These are phyloP conservation scores for Trichoderma afroharzianum DNA, from an alignment of 2,329 filamentous ascomycete genomes.

Conservation along the genomic window DNA sequence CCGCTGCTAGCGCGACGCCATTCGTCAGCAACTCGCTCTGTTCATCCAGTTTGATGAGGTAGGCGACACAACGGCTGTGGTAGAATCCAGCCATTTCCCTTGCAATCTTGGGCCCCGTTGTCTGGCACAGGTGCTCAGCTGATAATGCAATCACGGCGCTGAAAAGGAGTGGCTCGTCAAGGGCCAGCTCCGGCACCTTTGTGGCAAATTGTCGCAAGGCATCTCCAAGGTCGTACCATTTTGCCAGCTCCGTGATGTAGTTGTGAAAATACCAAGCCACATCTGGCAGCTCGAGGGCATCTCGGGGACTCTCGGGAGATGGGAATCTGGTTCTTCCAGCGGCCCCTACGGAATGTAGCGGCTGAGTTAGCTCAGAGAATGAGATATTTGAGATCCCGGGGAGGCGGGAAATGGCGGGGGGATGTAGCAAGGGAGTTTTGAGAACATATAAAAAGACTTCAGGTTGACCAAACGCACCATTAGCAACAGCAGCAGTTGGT, in stretches of 20 bases:
- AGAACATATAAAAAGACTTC: not conserved
- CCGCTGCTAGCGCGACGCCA: constrained; percentile 42
- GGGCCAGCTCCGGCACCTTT: constrained; percentile 34
- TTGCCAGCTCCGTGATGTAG: constrained; percentile 38
- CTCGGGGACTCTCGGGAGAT: constrained; percentile 24
- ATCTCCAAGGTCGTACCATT: constrained; percentile 48
- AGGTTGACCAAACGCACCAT: not conserved
- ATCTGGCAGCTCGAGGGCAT: constrained; percentile 29
- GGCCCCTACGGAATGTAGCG: not conserved
- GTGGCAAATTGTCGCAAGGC: constrained; percentile 32
- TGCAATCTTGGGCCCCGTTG: constrained; percentile 24
- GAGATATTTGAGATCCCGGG: not conserved
- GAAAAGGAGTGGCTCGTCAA: constrained; percentile 41
- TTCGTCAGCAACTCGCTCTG: constrained; percentile 29
- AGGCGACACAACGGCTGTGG: constrained; percentile 38
- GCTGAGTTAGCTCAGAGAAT: not conserved
- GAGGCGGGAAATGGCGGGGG: not conserved
- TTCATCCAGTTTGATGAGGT: constrained; percentile 36
- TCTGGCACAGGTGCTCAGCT: constrained; percentile 38
- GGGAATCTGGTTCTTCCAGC: constrained; percentile 8
- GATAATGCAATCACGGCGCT: constrained; percentile 43
- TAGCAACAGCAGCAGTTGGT: not conserved
- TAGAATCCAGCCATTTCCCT: constrained; percentile 36
- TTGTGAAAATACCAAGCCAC: constrained; percentile 35
- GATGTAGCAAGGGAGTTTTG: not conserved